A percentile compares a stretch with the other conserved stretches of the same genome.
These are phyloP conservation scores for Phytophthora sojae DNA, from an alignment of 352 stramenopile species.

Conservation along the genomic window DNA sequence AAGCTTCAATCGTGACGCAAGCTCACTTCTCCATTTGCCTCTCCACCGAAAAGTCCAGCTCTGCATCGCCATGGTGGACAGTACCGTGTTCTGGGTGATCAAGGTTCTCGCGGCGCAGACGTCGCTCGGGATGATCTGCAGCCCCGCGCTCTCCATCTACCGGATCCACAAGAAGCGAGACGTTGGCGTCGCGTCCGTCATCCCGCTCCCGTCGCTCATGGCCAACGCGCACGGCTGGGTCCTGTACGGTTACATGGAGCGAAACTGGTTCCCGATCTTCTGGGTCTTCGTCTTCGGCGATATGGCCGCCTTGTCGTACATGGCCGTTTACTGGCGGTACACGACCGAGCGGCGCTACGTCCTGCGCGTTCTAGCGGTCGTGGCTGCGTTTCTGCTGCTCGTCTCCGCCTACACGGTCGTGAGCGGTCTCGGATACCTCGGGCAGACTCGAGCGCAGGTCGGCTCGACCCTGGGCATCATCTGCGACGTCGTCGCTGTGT, in stretches of 20 bases:
- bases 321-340: constrained; percentile 56
- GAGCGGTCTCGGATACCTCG: constrained; percentile 27
- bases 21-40: constrained; percentile 12
- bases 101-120: constrained; percentile 35
- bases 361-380: constrained; percentile 22
- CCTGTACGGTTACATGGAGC: constrained; percentile 50
- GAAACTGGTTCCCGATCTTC: constrained; percentile 56
- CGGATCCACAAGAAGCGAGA: constrained; percentile 42
- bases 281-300: constrained; percentile 45
- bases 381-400: constrained; percentile 27
- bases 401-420: constrained; percentile 47
- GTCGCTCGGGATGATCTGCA: constrained; percentile 48
- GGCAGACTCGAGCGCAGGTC: constrained; percentile 32
- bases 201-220: constrained; percentile 46
- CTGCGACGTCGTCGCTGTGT: constrained; percentile 36
- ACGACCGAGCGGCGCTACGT: constrained; percentile 37
- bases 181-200: constrained; percentile 41
- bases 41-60: neutral
- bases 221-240: constrained; percentile 46
- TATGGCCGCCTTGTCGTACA: constrained; percentile 39
- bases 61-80: constrained; percentile 17
- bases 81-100: constrained; percentile 28
- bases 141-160: constrained; percentile 37
- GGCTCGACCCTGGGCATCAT: constrained; percentile 39
- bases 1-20: neutral